phyloP scores from a whole-genome alignment of 1,284 basidiomycete species.

The Tranzscheliella williamsii region DNA sequence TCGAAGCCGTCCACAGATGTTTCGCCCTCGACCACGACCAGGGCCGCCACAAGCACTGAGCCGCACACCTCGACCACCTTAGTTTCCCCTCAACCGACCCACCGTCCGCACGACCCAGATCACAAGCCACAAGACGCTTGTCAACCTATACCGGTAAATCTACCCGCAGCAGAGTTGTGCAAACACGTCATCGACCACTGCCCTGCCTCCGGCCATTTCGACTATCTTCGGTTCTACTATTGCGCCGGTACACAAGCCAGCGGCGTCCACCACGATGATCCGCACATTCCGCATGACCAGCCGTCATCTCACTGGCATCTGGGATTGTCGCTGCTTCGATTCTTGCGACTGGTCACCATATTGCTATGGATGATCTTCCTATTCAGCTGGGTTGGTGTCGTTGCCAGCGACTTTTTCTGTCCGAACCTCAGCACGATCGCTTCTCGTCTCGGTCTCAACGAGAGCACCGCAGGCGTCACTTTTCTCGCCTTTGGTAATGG shows the following conservation, averaged over 20 bases:
- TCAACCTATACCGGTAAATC: conserved; percentile 27
- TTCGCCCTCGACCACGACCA: no score
- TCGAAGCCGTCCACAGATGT: background rate
- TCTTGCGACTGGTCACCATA: conserved; percentile 27
- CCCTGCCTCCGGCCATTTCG: conserved; percentile 36
- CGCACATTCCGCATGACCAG: background rate
- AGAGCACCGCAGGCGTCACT: conserved; percentile 59
- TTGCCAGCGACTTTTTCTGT: conserved; percentile 59
- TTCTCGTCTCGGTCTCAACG: conserved; percentile 48
- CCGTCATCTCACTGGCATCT: conserved; percentile 5
- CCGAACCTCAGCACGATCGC: conserved; percentile 58
- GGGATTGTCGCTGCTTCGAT: conserved; percentile 21
- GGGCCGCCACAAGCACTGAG: no score
- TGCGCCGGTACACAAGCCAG: conserved; percentile 29
- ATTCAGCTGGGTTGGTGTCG: conserved; percentile 56
- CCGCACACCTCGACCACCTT: no score
- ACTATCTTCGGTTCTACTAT: conserved; percentile 55
- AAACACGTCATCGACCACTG: conserved; percentile 41
- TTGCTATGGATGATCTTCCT: conserved; percentile 51
- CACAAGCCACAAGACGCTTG: no score
- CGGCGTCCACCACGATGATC: conserved; percentile 9
- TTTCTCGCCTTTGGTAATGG: conserved; percentile 63
- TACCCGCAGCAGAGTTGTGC: conserved; percentile 34
- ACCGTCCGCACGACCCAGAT: no score
- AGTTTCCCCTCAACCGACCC: no score